Evolutionary conservation across 345 rosid species (phyloP), one percentile per base, ranked within the genome.

Genomic region (Syzygium aqueum): DNA sequence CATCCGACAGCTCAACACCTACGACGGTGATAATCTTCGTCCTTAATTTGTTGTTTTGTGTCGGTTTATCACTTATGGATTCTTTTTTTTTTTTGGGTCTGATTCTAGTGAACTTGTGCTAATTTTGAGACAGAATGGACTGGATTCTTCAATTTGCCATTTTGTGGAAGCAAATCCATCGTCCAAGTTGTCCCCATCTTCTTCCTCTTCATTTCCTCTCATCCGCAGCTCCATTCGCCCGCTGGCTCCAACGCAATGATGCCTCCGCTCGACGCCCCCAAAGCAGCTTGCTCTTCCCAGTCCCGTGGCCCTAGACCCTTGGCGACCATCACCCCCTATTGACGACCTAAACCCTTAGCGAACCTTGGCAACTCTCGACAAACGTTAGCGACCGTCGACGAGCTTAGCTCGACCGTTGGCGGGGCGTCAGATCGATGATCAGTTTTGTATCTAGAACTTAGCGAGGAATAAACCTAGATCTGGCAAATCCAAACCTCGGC

Each of bases 1-100:
- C 89, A 92, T 94, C 40, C 92, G 94, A 37, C 94, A 94, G 92
- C 95, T 94, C 85, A 94, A 95, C 89, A 93, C 96, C 59, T 93
- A 94, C 85, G 95, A 93, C 88, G 91, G 95, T 90, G 51, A 19
- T 51, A 12, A 82, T 52, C 51, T 10, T 50, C 40, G 7, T 5
- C 28, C 43, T 23, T 43, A 19, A 78, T 52, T 52, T 33, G 37
- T 27, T 43, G 46, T n/a, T 13, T 78, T 80, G 49, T 33, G 13
- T 67, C 78, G 54, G 33, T 85, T 86, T 3, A 30, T 83, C 77
- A 12, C 40, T 63, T 22, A 7, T 5, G 12, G 46, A 30, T 85
- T 50, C 10, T n/a, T 11, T 51, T 10, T 50, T 28, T 51, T 50
- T 9, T n/a, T 11, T 51, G 15, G 80, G 25, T 17, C 80, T 67